phyloP scores from a whole-genome alignment of 2,329 filamentous ascomycete species.

The Byssoonygena ceratinophila region DNA sequence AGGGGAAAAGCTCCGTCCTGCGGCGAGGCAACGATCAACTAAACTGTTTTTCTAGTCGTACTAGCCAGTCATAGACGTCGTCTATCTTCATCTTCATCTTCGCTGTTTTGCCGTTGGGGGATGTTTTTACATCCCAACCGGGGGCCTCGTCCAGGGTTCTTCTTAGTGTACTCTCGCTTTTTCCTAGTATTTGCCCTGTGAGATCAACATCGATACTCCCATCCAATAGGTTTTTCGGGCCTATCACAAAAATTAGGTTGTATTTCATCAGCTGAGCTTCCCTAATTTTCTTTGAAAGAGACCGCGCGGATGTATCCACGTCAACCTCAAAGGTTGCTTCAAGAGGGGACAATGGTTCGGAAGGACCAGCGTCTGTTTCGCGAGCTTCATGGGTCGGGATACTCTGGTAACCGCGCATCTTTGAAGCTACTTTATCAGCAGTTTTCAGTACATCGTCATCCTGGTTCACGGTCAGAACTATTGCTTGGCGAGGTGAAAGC shows the following conservation, averaged over 20 bases:
- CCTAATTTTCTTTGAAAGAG: constrained; percentile 57
- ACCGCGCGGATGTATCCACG: constrained; percentile 53
- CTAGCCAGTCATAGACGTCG: constrained; percentile 29
- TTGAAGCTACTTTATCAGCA: constrained; percentile 41
- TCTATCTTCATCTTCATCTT: constrained; percentile 29
- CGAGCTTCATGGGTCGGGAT: not conserved
- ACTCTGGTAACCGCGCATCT: constrained; percentile 34
- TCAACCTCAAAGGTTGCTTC: constrained; percentile 60
- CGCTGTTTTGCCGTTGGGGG: constrained; percentile 12
- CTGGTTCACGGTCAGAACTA: constrained; percentile 61
- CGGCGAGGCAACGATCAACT: constrained; percentile 22
- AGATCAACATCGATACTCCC: constrained; percentile 43
- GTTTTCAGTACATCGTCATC: constrained; percentile 38
- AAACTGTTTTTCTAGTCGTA: constrained; percentile 31
- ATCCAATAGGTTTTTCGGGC: constrained; percentile 52
- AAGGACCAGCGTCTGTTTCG: constrained; percentile 21
- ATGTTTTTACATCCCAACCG: constrained; percentile 12
- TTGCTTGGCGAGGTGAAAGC: constrained; percentile 69
- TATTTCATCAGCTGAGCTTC: constrained; percentile 65
- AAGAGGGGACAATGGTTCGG: constrained; percentile 37
- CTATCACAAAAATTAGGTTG: constrained; percentile 62
- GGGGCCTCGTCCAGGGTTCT: constrained; percentile 22
- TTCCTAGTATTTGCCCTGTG: constrained; percentile 35
- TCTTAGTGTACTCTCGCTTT: constrained; percentile 24
- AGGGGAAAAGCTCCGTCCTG: not conserved